These are phyloP conservation scores for Neoboletus subvelutipes DNA, from an alignment of 768 basidiomycete genomes.

Conservation along the genomic window DNA sequence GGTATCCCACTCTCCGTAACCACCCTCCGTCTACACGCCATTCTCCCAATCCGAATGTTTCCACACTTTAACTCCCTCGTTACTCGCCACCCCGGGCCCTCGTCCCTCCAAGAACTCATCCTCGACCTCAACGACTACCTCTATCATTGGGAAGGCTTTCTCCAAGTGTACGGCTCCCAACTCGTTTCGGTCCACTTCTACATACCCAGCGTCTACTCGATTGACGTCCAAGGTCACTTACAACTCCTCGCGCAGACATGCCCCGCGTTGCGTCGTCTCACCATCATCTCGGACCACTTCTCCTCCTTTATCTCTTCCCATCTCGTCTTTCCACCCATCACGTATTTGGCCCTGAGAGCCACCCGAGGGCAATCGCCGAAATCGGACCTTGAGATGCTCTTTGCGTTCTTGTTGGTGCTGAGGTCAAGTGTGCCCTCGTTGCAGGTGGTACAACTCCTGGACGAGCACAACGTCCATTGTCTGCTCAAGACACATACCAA, in stretches of 20 bases:
- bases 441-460: constrained; percentile 21
- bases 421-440: constrained; percentile 16
- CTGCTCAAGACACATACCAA: constrained; percentile 19
- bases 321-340: constrained; percentile 15
- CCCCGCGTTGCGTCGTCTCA: constrained; percentile 21
- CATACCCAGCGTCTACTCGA: background rate
- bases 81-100: background rate
- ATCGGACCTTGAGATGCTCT: constrained; percentile 4
- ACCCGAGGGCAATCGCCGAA: background rate
- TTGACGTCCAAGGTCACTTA: background rate
- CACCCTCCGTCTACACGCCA: constrained; percentile 10
- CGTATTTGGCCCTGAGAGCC: constrained; percentile 17
- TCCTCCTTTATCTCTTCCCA: background rate
- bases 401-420: constrained; percentile 14
- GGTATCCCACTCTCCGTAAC: constrained; percentile 13
- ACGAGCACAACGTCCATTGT: constrained; percentile 14
- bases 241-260: constrained; percentile 12
- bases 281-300: constrained; percentile 8
- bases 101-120: constrained; percentile 21
- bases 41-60: background rate
- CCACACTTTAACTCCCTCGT: background rate
- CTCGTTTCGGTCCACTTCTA: constrained; percentile 20
- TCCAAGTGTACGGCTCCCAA: constrained; percentile 12
- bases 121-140: constrained; percentile 2
- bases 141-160: constrained; percentile 12